Conservation (phyloP, 2,329 filamentous ascomycete genomes). For the Neonectria faginata region DNA sequence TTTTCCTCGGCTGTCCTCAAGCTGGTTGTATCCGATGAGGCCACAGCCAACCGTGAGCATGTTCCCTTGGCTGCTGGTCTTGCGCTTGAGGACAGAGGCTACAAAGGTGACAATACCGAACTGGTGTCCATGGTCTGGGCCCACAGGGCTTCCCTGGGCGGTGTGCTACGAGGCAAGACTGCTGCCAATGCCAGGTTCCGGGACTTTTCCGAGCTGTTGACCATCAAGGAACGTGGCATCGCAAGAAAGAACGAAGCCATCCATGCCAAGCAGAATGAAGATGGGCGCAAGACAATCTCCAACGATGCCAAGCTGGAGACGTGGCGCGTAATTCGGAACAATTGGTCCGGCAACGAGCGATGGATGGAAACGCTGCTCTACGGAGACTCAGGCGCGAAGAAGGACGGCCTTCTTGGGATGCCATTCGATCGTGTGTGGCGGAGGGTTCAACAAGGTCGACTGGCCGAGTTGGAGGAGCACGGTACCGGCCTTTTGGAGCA, state of each 20-base stretch:
- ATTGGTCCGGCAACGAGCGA: slow-evolving; percentile 82
- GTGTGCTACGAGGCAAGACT: slow-evolving; percentile 69
- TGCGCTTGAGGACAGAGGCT: slow-evolving; percentile 70
- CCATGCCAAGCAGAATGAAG: slow-evolving; percentile 45
- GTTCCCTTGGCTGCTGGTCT: slow-evolving; percentile 65
- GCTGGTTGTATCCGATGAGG: slow-evolving; percentile 66
- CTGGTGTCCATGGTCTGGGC: slow-evolving; percentile 78
- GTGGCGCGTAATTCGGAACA: slow-evolving; percentile 72
- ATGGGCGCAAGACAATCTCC: slow-evolving; percentile 50
- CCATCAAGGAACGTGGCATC: slow-evolving; percentile 70
- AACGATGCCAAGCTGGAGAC: slow-evolving; percentile 62
- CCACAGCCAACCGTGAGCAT: slow-evolving; percentile 52
- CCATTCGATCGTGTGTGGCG: slow-evolving; percentile 80
- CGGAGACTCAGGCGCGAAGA: slow-evolving; percentile 68
- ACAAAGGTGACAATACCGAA: slow-evolving; percentile 63
- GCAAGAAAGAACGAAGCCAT: slow-evolving; percentile 63
- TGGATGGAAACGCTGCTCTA: slow-evolving; percentile 79
- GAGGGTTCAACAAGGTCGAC: slow-evolving; percentile 69
- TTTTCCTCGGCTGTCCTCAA: slow-evolving; percentile 89
- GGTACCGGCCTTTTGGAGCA: slow-evolving; percentile 72
- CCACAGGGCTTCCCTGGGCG: slow-evolving; percentile 75
- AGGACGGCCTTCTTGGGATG: slow-evolving; percentile 72
- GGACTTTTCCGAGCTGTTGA: slow-evolving; percentile 74
- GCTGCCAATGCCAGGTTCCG: slow-evolving; percentile 68
- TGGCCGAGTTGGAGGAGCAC: slow-evolving; percentile 67